These are phyloP conservation scores for Wallemia hederae DNA, from an alignment of 1,284 basidiomycete species.

Conservation along the genomic window DNA sequence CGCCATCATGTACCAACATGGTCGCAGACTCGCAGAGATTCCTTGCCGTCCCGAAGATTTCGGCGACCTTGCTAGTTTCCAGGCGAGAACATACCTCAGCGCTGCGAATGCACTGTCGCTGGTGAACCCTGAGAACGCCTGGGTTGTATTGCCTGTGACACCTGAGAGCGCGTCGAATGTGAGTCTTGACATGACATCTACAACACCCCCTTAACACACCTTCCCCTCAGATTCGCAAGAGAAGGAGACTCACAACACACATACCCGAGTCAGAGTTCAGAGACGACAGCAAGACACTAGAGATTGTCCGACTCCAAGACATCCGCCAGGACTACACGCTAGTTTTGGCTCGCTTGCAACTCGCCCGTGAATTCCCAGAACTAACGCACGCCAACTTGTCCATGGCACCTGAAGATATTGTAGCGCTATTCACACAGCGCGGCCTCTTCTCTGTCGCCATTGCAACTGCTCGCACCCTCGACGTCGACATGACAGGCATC, in stretches of 20 bases:
- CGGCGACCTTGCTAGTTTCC: conserved; percentile 33
- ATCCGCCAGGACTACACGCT: conserved; percentile 60
- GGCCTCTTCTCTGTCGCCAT: conserved; percentile 57
- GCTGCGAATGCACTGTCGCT: conserved; percentile 70
- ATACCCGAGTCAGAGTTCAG: conserved; percentile 46
- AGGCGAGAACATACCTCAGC: conserved; percentile 49
- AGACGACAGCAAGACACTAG: conserved; percentile 28
- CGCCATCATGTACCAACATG: conserved; percentile 78
- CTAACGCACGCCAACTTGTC: conserved; percentile 25
- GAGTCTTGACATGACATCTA: neutral
- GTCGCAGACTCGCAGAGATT: conserved; percentile 39
- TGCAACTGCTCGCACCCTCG: conserved; percentile 38
- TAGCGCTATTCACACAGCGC: conserved; percentile 47
- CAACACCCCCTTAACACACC: neutral
- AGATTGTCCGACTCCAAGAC: conserved; percentile 50
- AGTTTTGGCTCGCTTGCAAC: conserved; percentile 44
- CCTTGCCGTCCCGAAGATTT: conserved; percentile 22
- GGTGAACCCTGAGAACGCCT: conserved; percentile 50
- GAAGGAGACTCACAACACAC: conserved; percentile 36
- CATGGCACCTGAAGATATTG: conserved; percentile 37
- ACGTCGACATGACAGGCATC: conserved; percentile 59
- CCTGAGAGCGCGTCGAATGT: conserved; percentile 2
- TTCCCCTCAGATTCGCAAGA: conserved; percentile 24
- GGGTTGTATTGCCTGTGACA: conserved; percentile 33
- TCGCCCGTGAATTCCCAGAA: conserved; percentile 32